A percentile compares a stretch with the other conserved stretches of the same genome.
Evolutionary conservation across 345 rosid genomes (phyloP).

Genomic region (Microcos paniculata): DNA sequence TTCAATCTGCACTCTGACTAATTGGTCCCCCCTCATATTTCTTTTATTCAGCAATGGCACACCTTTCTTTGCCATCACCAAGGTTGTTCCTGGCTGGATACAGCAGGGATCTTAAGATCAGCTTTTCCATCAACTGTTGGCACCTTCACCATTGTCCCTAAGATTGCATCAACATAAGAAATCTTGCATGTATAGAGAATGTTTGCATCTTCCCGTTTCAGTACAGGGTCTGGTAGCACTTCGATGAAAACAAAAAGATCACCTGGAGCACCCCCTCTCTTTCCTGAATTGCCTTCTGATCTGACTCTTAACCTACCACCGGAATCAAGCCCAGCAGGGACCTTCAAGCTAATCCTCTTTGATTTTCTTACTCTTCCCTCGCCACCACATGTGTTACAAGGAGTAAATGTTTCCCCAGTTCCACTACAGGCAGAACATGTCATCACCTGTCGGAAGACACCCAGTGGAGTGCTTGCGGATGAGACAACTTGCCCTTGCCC

Average conservation of each 20-base stretch:
- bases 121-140: constrained; percentile 44
- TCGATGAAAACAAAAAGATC: constrained; percentile 44
- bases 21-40: constrained; percentile 3
- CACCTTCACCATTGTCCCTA: constrained; percentile 36
- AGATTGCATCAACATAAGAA: constrained; percentile 43
- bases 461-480: constrained; percentile 43
- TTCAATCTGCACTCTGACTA: constrained; percentile 1
- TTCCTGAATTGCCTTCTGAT: constrained; percentile 44
- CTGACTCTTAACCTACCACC: constrained; percentile 46
- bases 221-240: constrained; percentile 34
- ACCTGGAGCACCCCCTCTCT: constrained; percentile 42
- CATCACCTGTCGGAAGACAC: constrained; percentile 45
- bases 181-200: constrained; percentile 42
- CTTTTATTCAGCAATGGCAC: constrained; percentile 5
- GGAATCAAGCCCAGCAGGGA: constrained; percentile 43
- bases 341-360: constrained; percentile 38
- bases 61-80: constrained; percentile 39
- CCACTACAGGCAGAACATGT: constrained; percentile 41
- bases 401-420: constrained; percentile 32
- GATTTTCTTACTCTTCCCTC: constrained; percentile 37
- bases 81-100: constrained; percentile 34
- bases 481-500: constrained; percentile 50
- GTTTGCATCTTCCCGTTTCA: constrained; percentile 35
- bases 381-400: constrained; percentile 38
- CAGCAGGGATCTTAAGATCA: constrained; percentile 41